Evolutionary conservation across 169 alveolate species (phyloP).

Genomic region (Perkinsus marinus): DNA sequence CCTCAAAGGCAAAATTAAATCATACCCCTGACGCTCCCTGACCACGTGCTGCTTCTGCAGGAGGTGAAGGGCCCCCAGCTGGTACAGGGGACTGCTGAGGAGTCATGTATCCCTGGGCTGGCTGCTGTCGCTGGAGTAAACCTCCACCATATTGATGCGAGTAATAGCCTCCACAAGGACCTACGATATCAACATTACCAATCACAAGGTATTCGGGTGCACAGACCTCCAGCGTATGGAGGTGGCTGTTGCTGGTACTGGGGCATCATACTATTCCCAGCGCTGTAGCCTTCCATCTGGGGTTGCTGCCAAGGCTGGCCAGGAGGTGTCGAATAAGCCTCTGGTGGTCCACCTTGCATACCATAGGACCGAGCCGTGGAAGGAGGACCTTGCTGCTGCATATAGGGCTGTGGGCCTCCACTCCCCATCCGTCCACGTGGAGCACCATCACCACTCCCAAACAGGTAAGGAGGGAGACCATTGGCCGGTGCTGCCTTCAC

Average conservation of each 20-base stretch:
- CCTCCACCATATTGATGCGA: no score
- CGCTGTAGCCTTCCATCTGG: background rate
- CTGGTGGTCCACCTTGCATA: background rate
- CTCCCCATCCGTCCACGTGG: background rate
- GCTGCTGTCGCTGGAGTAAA: no score
- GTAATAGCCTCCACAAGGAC: no score
- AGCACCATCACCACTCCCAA: background rate
- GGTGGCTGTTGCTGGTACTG: background rate
- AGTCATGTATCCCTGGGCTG: background rate
- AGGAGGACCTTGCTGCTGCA: background rate
- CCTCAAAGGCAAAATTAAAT: background rate
- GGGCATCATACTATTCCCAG: background rate
- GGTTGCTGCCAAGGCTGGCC: background rate
- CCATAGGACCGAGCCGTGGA: background rate
- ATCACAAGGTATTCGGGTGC: no score
- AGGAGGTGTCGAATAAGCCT: background rate
- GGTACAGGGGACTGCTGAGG: background rate
- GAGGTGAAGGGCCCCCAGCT: background rate
- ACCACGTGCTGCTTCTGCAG: no score
- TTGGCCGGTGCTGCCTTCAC: background rate
- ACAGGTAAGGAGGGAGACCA: background rate
- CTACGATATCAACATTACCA: no score
- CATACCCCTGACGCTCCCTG: background rate
- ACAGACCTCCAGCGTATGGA: no score
- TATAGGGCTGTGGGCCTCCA: background rate